phyloP scores from a whole-genome alignment of 768 basidiomycete species.

The Rhodosporidiobolus sp. region DNA sequence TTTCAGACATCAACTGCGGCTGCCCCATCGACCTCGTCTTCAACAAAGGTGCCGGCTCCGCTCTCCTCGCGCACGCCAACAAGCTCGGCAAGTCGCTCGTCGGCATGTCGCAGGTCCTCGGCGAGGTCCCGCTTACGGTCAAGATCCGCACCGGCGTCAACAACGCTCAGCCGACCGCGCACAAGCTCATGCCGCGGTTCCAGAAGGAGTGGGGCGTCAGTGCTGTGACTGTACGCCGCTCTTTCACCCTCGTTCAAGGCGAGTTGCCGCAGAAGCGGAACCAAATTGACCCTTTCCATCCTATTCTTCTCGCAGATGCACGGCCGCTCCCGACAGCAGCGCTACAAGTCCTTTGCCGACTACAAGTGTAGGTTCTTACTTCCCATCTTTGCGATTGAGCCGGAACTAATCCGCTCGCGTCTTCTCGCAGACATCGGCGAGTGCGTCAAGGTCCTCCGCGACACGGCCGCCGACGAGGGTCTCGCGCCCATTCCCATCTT shows the following conservation, averaged over 20 bases:
- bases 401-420: not conserved
- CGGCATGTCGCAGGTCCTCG: slow-evolving; percentile 87
- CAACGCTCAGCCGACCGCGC: slow-evolving; percentile 73
- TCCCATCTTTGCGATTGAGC: too few species aligned
- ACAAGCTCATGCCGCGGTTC: slow-evolving; percentile 84
- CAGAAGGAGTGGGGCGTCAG: slow-evolving; percentile 57
- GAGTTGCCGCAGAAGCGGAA: slow-evolving; percentile 45
- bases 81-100: slow-evolving; percentile 80
- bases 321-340: slow-evolving; percentile 88
- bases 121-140: slow-evolving; percentile 84
- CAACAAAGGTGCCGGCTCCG: slow-evolving; percentile 52
- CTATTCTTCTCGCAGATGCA: slow-evolving; percentile 63
- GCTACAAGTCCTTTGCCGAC: slow-evolving; percentile 87
- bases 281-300: slow-evolving; percentile 46
- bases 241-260: not conserved
- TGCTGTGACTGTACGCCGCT: slow-evolving; percentile 56
- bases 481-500: slow-evolving; percentile 85
- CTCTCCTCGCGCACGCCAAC: slow-evolving; percentile 69
- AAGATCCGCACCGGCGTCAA: slow-evolving; percentile 84
- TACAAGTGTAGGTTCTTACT: slow-evolving; percentile 73
- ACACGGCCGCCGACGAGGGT: slow-evolving; percentile 44
- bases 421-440: slow-evolving; percentile 31
- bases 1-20: slow-evolving; percentile 77
- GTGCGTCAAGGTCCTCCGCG: slow-evolving; percentile 34
- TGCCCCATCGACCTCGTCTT: slow-evolving; percentile 97